These are phyloP conservation scores for Phytophthora brassicae DNA, from an alignment of 352 stramenopile species.

Conservation along the genomic window DNA sequence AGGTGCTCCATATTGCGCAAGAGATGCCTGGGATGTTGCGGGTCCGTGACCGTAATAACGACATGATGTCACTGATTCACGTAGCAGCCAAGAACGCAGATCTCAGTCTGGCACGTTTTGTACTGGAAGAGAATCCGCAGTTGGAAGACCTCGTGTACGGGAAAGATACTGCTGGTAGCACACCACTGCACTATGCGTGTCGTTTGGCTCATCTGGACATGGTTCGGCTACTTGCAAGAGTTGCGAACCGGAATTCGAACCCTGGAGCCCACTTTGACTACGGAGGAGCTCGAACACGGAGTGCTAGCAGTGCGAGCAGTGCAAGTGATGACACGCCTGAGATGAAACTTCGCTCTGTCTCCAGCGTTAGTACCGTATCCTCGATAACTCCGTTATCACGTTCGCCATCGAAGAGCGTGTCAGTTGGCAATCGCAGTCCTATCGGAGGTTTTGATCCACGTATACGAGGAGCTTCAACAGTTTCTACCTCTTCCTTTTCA, in stretches of 20 bases:
- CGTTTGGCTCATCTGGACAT: conserved; percentile 82
- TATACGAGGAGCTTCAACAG: conserved; percentile 41
- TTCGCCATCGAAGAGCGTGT: conserved; percentile 56
- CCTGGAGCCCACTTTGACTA: conserved; percentile 54
- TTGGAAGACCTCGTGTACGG: conserved; percentile 88
- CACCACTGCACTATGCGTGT: conserved; percentile 82
- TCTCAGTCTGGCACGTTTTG: conserved; percentile 79
- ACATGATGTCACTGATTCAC: conserved; percentile 89
- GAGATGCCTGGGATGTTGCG: conserved; percentile 80
- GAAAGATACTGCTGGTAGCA: conserved; percentile 74
- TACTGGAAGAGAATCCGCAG: conserved; percentile 78
- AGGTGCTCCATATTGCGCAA: conserved; percentile 81
- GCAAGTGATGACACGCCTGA: conserved; percentile 39
- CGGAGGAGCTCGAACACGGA: conserved; percentile 48
- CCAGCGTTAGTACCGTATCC: conserved; percentile 45
- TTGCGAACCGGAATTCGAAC: conserved; percentile 82
- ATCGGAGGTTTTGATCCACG: conserved; percentile 29
- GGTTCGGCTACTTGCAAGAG: conserved; percentile 82
- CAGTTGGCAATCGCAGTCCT: conserved; percentile 34
- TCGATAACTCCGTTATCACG: conserved; percentile 38
- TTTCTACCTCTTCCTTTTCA: conserved; percentile 50
- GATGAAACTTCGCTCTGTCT: conserved; percentile 65
- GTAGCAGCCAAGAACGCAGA: conserved; percentile 88
- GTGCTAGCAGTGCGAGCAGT: conserved; percentile 68
- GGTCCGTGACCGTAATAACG: conserved; percentile 68